Evolutionary conservation across 768 basidiomycete genomes (phyloP), one percentile per base, ranked within the genome.

Genomic region (Sporobolomyces roseus): DNA sequence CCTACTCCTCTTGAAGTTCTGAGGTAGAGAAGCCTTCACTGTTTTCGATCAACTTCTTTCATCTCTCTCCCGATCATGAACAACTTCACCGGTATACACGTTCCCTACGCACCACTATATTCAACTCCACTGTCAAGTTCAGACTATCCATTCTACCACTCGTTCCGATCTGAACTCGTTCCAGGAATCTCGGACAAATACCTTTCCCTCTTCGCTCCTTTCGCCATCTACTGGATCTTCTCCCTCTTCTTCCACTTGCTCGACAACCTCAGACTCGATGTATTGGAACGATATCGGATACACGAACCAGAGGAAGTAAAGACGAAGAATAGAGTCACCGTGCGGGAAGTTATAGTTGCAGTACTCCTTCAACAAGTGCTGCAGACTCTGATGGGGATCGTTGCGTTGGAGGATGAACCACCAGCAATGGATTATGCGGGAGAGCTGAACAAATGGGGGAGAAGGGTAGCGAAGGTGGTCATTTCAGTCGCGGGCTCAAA

Each of bases 341-440:
- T 85, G 13, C 60, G 76, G 3, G 77, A 91, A 68, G 94, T 99
- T 68, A 75, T 94, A 41, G 79, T 81, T 73, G 90, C 90, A 0
- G 93, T 99, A 61, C 56, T 94, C 13, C 71, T 92, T 51, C 96
- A 99, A 78, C 96, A 99, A 66, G 75, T 83, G 25, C 75, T 96
- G 8, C 96, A 98, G 79, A 94, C 91, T 0, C 66, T 80, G 1
- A 79, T 96, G 16, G 96, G 91, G 1, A 77, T 84, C 16, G 78
- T 84, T 36, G 89, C 86, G 86, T 71, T 94, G 55, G 81, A 84
- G 17, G 82, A 85, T 27, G 79, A 79, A 35, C 63, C 68, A 4
- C 41, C 41, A 7, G 4, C 21, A 9, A 23, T 38, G 14, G 56
- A 66, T 50, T 58, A 65, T 36, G 69, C 54, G 17, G 64, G 21